Base-by-base conservation (phyloP, 148 eudicot species). In the Persicaria maculosa region DNA sequence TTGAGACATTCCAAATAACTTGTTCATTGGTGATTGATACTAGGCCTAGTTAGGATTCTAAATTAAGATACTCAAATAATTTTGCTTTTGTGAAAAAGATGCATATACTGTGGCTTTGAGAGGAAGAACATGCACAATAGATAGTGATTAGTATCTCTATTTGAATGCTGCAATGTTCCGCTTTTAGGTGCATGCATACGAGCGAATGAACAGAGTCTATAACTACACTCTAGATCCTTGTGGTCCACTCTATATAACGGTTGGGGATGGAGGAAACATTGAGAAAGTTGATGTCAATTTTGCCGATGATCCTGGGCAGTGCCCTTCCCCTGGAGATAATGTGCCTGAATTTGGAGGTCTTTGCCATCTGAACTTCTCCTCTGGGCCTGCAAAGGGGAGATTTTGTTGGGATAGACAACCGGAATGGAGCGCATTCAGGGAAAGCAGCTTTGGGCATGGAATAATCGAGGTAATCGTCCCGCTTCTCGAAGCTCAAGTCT, bases 391-490 rank as follows among this genome's bases (percentile, higher is more conserved):
- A 44, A 83, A 91, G 86, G 97, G 91, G n/a, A 86, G 88, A 19
- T 93, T 93, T 71, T 93, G 97, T 77, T 93, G 97, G 98, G 87
- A 89, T 50, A 88, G 85, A 75, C 98, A 91, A 55, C 97, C 97
- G 17, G 94, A 91, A 69, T 93, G 93, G 95, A 93, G 98, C 72
- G 97, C 98, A 0, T 93, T 84, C 75, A 85, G 98, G 75, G 98
- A 93, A 77, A 89, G 95, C 88, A 93, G 97, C 83, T 93, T 91
- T 17, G 98, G 97, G 8, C 98, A 93, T 81, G 97, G 98, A 57
- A 89, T 88, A 19, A 91, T 91, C 62, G 95, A 91, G 97, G 98
- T 91, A 74, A 58, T 50, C 36, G 48, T 52, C 25, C 16, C 8
- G 7, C 48, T 54, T 46, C 12, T 19, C 44, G 15, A 36, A 7